Evolutionary conservation across 2,329 filamentous ascomycete species (phyloP), one percentile per base, ranked within the genome.

Genomic region (Akanthomyces lecanii): DNA sequence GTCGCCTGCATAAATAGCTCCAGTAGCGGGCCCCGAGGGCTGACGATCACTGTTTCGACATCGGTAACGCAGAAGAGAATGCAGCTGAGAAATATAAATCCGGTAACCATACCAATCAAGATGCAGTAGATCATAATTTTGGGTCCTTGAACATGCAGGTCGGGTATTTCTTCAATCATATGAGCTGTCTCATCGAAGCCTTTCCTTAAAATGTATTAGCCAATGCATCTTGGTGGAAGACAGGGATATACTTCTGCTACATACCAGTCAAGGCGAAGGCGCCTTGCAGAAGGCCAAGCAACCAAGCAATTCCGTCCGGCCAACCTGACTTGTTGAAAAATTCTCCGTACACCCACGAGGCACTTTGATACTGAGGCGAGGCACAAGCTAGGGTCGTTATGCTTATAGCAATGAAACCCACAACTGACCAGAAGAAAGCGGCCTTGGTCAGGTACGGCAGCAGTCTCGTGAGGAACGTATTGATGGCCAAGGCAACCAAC

Each of bases 361-460:
- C 88, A 6, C 80, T 82, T 68, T 86, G 86, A 69, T 84, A 91
- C 66, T 87, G 77, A 0, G 87, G 87, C 2, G 87, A 82, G 0
- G 87, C 80, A 68, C 85, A 89, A 4, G 87, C 81, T 53, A 92
- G 75, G 0, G 89, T 78, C 0, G 88, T 89, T 65, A 90, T 89
- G 65, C 80, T 88, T 66, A 92, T 89, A 63, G 91, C 77, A 50
- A 83, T 75, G 67, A 92, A 91, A 0, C 89, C 89, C 1, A 79
- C 73, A 2, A 92, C 77, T 2, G 85, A 89, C 89, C 89, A 92
- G 59, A 86, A 81, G 66, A 92, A 89, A 1, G 89, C 89, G n/a
- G 80, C 80, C 70, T 89, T 86, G 70, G 87, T 91, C 67, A 91
- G 78, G 18, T 82, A 79, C 0, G 88, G 88, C 3, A 92, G 78